Evolutionary conservation across 2,329 filamentous ascomycete genomes (phyloP).

Genomic region (Ploettnerulaceae sp.): DNA sequence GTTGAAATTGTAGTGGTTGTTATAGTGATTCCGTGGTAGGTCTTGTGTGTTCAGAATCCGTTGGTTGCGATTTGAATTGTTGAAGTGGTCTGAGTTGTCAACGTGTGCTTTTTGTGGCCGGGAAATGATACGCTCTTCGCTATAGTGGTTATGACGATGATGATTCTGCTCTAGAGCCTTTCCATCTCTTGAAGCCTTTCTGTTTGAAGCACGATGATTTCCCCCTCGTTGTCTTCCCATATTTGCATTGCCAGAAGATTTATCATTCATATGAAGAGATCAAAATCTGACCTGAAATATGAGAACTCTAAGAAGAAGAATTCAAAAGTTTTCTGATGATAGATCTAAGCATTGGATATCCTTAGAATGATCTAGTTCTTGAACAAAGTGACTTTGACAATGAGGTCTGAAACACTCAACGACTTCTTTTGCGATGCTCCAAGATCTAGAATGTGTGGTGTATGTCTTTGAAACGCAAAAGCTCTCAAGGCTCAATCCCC

Average conservation of each 20-base stretch:
- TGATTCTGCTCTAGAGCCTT: too few relatives aligned
- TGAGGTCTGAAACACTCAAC: conserved; percentile 1
- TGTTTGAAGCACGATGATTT: not conserved
- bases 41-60: not conserved
- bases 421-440: not conserved
- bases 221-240: conserved; percentile 7
- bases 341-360: conserved; percentile 4
- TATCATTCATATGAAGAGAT: not conserved
- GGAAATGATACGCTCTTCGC: not conserved
- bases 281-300: not conserved
- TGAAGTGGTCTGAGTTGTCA: not conserved
- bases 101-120: not conserved
- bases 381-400: conserved; percentile 7
- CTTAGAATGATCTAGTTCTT: conserved; percentile 14
- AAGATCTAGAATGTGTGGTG: not conserved
- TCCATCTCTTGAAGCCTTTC: not conserved
- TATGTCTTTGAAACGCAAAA: too few relatives aligned
- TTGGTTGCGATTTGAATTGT: not conserved
- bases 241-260: not conserved
- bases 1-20: not conserved
- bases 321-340: conserved; percentile 1
- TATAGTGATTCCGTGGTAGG: not conserved
- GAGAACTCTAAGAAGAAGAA: conserved; percentile 2
- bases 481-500: not conserved
- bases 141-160: not conserved